phyloP scores from a whole-genome alignment of 2,329 filamentous ascomycete species.

The Talaromyces sp. region DNA sequence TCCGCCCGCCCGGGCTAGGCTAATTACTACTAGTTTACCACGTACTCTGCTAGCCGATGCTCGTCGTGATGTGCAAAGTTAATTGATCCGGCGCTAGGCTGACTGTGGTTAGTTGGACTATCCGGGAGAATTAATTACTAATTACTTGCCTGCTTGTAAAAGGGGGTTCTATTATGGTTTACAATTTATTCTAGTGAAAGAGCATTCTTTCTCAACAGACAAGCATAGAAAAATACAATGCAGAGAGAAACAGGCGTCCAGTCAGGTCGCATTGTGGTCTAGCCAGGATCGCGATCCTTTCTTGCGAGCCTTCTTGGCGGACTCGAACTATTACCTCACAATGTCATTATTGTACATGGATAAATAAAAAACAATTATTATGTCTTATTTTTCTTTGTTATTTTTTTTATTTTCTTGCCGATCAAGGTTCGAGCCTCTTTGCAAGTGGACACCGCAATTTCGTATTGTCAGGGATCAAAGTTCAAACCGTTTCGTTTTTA shows the following conservation, averaged over 20 bases:
- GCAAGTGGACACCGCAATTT: not conserved
- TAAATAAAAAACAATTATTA: not conserved
- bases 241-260: not conserved
- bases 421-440: not conserved
- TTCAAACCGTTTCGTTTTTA: not conserved
- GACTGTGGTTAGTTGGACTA: not conserved
- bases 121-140: not conserved
- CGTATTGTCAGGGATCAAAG: not conserved
- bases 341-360: no score
- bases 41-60: not conserved
- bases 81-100: not conserved
- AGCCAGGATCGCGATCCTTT: not conserved
- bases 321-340: not conserved
- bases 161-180: no score
- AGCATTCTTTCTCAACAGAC: no score
- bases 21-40: no score
- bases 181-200: no score
- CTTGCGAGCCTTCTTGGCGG: not conserved
- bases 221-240: no score
- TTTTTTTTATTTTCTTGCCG: not conserved
- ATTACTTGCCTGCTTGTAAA: no score
- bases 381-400: no score
- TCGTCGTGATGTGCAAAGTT: not conserved
- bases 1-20: not conserved
- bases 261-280: not conserved